Conservation (phyloP, 331 rosid species). For the Ulmus americana region DNA sequence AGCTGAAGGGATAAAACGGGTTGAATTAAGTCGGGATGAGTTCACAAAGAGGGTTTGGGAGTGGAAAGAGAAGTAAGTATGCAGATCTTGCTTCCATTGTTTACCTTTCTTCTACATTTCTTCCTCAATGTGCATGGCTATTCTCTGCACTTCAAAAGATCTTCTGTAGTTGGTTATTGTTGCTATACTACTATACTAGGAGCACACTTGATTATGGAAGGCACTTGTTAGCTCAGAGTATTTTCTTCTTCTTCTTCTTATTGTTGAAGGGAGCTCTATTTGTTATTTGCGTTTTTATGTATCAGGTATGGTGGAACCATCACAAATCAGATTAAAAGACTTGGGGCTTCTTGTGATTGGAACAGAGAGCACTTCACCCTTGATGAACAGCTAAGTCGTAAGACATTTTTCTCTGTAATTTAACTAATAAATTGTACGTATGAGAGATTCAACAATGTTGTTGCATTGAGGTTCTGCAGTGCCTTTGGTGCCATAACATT, state of each 20-base stretch:
- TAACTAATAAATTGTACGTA: constrained; percentile 23
- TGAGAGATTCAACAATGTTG: constrained; percentile 16
- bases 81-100: constrained; percentile 19
- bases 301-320: constrained; percentile 89
- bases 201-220: neutral
- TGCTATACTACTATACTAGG: neutral
- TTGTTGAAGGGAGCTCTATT: neutral
- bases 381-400: constrained; percentile 98
- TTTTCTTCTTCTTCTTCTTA: neutral
- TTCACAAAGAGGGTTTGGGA: constrained; percentile 80
- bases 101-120: constrained; percentile 20
- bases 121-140: constrained; percentile 9
- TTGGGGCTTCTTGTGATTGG: constrained; percentile 99
- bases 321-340: constrained; percentile 92
- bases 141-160: neutral
- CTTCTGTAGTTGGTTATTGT: neutral
- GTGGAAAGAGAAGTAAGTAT: constrained; percentile 90
- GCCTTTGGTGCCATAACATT: constrained; percentile 16
- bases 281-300: constrained; percentile 4
- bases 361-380: constrained; percentile 89
- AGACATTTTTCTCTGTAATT: constrained; percentile 54
- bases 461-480: neutral
- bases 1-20: constrained; percentile 76
- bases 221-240: neutral
- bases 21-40: constrained; percentile 75